Base-by-base conservation (phyloP, 495 filamentous ascomycete species). In the Lentithecium fluviatile region DNA sequence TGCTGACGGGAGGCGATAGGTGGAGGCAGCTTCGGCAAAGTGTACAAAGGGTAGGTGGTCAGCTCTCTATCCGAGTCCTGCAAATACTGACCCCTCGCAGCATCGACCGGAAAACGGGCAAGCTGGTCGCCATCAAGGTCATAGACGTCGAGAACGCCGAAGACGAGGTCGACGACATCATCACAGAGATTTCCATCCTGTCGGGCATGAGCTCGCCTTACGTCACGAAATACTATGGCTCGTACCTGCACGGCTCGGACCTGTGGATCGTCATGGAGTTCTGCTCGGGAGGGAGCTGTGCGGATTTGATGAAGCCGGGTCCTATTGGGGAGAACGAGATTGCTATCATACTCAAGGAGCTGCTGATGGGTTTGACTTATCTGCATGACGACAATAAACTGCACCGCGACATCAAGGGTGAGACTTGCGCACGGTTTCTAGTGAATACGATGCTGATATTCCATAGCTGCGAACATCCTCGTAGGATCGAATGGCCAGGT, bases 191-290 rank as follows among this genome's bases (percentile, higher is more conserved):
- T 65, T 87, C 90, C 32, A 96, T 99, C 64, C 79, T 99, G 48
- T 95, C 93, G 12, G 94, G 93, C 75, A 85, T 97, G 50, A 87
- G 91, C 70, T 96, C 91, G 24, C 89, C 89, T 8, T 93, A 93
- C 70, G 94, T 99, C 56, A 99, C 94, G 13, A 89, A 94, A 72
- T 99, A 99, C 75, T 88, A 94, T 76, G 91, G 93, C 34, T 97
- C 92, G 36, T 99, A 90, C 72, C 83, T 96, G 58, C 94, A 94
- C 66, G 95, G 95, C 19, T 92, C 90, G 2, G 87, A 97, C 72
- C 79, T 99, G 56, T 99, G 94, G 94, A 99, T 99, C 68, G 89
- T 91, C 58, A 95, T 94, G 90, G 89, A 95, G 71, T 95, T 91
- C 70, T 95, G 90, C 70, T 88, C 90, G 19, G 89, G 90, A n/a